Conservation (phyloP, 352 stramenopile genomes). For the Phytophthora constricta region DNA sequence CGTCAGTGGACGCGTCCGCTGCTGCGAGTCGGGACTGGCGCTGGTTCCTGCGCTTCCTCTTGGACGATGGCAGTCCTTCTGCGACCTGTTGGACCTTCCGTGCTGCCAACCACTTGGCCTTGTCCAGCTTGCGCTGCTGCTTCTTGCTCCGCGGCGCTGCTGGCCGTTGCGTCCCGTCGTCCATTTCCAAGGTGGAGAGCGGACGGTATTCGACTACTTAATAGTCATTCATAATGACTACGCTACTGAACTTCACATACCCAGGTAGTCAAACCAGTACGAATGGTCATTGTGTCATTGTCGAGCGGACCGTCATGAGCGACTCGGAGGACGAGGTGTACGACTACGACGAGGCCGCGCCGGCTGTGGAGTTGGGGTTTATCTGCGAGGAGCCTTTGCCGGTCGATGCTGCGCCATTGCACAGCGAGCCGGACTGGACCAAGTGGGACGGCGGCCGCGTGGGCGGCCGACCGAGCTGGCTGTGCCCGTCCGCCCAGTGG, state of each 20-base stretch:
- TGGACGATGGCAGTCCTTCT: slow-evolving; percentile 17
- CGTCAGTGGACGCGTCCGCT: slow-evolving; percentile 1
- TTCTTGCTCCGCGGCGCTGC: slow-evolving; percentile 45
- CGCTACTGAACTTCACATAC: too few species aligned
- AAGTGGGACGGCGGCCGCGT: slow-evolving; percentile 94
- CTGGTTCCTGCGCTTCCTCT: slow-evolving; percentile 55
- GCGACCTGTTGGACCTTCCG: slow-evolving; percentile 39
- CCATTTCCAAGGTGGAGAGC: too few species aligned
- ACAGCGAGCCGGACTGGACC: slow-evolving; percentile 73
- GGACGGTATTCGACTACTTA: too few species aligned
- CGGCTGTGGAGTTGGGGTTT: slow-evolving; percentile 84
- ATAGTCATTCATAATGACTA: too few species aligned
- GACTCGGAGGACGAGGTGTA: slow-evolving; percentile 58
- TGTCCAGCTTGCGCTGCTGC: slow-evolving; percentile 54
- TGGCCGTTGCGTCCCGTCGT: background rate
- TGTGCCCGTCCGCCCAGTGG: slow-evolving; percentile 57
- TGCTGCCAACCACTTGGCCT: slow-evolving; percentile 42
- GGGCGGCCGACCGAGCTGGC: slow-evolving; percentile 89
- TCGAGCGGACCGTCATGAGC: slow-evolving; percentile 27
- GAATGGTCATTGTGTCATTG: background rate
- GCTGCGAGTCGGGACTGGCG: slow-evolving; percentile 25
- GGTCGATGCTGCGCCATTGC: slow-evolving; percentile 39
- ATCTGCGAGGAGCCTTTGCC: slow-evolving; percentile 40
- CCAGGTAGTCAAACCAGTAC: too few species aligned
- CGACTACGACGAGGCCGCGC: slow-evolving; percentile 38